phyloP scores from a whole-genome alignment of 257 asterid genomes.

The Solanum neorickii region DNA sequence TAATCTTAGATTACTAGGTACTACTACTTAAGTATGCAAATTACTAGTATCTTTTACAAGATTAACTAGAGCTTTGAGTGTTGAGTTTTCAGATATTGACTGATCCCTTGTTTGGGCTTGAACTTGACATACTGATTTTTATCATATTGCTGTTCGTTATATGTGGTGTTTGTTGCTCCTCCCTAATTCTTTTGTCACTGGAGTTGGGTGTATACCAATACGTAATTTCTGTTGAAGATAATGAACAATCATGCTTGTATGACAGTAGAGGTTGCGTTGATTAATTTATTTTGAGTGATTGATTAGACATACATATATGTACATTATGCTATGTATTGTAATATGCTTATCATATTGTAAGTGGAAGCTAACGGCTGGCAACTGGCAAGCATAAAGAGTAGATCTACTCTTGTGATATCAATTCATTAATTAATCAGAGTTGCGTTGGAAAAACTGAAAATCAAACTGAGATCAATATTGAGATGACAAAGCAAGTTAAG shows the following conservation, averaged over 20 bases:
- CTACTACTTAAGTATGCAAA: neutral
- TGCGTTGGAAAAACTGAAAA: neutral
- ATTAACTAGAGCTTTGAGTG: neutral
- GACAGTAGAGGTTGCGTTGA: neutral
- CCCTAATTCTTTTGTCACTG: neutral
- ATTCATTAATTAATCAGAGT: neutral
- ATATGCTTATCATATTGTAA: neutral
- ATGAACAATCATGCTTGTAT: neutral
- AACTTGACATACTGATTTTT: neutral
- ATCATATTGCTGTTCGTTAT: neutral
- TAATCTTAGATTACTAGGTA: neutral
- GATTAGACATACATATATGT: neutral
- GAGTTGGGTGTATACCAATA: neutral
- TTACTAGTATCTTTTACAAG: neutral
- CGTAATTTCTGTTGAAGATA: neutral
- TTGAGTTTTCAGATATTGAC: neutral
- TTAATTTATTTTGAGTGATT: neutral
- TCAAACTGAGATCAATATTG: neutral
- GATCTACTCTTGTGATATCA: neutral
- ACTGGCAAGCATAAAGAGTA: neutral
- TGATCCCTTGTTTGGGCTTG: neutral
- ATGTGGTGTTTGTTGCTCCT: neutral
- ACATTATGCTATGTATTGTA: neutral
- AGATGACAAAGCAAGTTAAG: neutral
- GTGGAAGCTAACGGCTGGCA: neutral